Evolutionary conservation across 2,329 filamentous ascomycete genomes (phyloP).

Genomic region (Trichoderma citrinoviride): DNA sequence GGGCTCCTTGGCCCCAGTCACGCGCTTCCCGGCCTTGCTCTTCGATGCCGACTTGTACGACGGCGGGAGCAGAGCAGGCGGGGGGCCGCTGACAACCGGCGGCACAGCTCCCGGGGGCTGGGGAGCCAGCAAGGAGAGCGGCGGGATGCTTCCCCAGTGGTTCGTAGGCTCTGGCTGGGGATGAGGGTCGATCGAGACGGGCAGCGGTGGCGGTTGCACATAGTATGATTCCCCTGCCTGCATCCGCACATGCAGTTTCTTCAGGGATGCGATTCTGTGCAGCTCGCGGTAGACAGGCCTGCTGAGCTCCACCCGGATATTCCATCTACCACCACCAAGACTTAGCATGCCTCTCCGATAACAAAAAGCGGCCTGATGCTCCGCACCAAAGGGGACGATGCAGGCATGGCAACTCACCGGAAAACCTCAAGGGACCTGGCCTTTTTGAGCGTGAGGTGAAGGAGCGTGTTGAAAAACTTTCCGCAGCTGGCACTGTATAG

Average conservation of each 20-base stretch:
- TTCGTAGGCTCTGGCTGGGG: constrained; percentile 34
- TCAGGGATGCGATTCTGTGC: constrained; percentile 52
- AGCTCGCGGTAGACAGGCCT: constrained; percentile 56
- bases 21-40: constrained; percentile 35
- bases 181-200: constrained; percentile 31
- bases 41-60: constrained; percentile 40
- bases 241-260: constrained; percentile 56
- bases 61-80: constrained; percentile 35
- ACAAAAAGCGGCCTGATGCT: background rate
- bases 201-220: constrained; percentile 48
- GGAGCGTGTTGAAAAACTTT: constrained; percentile 62
- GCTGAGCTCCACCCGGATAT: constrained; percentile 62
- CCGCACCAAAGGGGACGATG: background rate
- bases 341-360: background rate
- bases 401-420: constrained; percentile 40
- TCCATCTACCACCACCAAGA: constrained; percentile 46
- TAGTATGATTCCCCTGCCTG: constrained; percentile 57
- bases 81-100: constrained; percentile 26
- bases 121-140: constrained; percentile 25
- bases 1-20: constrained; percentile 38
- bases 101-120: constrained; percentile 22
- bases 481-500: constrained; percentile 55
- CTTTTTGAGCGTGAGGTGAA: constrained; percentile 56
- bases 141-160: constrained; percentile 32
- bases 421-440: constrained; percentile 56